Evolutionary conservation across 306 rosid species (phyloP).

Genomic region (Dalbergia cultrata): DNA sequence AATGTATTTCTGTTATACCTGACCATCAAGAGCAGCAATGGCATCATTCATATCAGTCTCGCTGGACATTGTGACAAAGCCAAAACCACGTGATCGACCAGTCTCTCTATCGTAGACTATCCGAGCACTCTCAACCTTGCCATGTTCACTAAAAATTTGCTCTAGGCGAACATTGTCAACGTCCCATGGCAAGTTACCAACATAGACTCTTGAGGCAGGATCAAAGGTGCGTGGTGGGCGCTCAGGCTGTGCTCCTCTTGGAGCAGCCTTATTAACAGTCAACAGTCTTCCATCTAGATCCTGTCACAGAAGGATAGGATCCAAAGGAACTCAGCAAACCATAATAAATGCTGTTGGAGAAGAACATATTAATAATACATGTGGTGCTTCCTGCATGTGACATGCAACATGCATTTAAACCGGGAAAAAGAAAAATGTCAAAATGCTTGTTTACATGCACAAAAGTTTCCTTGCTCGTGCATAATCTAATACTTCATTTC

Average conservation of each 20-base stretch:
- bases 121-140: constrained; percentile 77
- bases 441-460: background rate
- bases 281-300: constrained; percentile 78
- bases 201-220: constrained; percentile 65
- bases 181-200: constrained; percentile 93
- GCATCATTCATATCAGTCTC: constrained; percentile 85
- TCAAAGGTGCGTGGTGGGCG: constrained; percentile 64
- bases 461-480: background rate
- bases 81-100: constrained; percentile 98
- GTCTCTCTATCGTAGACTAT: constrained; percentile 86
- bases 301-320: constrained; percentile 47
- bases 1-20: constrained; percentile 61
- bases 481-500: background rate
- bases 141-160: constrained; percentile 83
- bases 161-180: constrained; percentile 75
- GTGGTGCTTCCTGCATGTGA: constrained; percentile 2
- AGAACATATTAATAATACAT: constrained; percentile 20
- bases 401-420: constrained; percentile 1
- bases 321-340: constrained; percentile 15
- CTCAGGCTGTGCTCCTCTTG: constrained; percentile 77
- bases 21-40: constrained; percentile 94
- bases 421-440: background rate
- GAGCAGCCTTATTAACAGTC: constrained; percentile 94
- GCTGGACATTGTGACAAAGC: constrained; percentile 82
- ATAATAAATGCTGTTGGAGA: background rate